These are phyloP conservation scores for Aureobasidium subglaciale DNA, from an alignment of 2,329 filamentous ascomycete genomes.

Conservation along the genomic window DNA sequence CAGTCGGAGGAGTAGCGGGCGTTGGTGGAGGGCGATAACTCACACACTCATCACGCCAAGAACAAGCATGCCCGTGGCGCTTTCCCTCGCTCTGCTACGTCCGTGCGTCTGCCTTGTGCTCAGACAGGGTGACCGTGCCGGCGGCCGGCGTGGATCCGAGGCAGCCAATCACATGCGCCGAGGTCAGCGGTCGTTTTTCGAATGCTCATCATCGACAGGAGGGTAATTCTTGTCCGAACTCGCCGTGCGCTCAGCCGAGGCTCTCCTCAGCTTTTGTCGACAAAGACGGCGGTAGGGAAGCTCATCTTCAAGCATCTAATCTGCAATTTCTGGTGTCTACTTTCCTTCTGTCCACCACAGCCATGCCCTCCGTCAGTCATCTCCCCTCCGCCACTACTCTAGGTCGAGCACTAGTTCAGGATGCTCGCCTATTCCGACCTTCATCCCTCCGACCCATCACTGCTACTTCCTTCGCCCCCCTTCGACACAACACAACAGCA, in stretches of 20 bases:
- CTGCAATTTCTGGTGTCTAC: neutral
- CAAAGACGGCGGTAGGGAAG: neutral
- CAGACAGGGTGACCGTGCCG: no score
- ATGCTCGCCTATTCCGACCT: constrained; percentile 7
- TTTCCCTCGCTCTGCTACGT: no score
- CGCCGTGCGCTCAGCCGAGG: neutral
- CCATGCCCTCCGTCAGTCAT: constrained; percentile 4
- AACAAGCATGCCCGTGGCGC: no score
- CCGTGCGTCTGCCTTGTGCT: no score
- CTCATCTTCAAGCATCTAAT: neutral
- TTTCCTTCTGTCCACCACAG: neutral
- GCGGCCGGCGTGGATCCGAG: no score
- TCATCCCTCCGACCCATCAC: constrained; percentile 14
- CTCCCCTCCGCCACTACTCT: constrained; percentile 4
- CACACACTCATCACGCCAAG: no score
- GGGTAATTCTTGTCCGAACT: no score
- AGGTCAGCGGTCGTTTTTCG: neutral
- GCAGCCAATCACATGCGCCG: constrained; percentile 8
- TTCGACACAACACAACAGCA: neutral
- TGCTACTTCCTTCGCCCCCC: constrained; percentile 11
- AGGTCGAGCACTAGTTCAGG: constrained; percentile 1
- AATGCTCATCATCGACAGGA: neutral
- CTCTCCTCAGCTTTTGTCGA: neutral
- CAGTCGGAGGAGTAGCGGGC: no score
- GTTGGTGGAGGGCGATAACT: no score